Percentiles rank a stretch among this genome's conserved stretches.
These are phyloP conservation scores for Boletus fagicola DNA, from an alignment of 768 basidiomycete species.

Conservation along the genomic window DNA sequence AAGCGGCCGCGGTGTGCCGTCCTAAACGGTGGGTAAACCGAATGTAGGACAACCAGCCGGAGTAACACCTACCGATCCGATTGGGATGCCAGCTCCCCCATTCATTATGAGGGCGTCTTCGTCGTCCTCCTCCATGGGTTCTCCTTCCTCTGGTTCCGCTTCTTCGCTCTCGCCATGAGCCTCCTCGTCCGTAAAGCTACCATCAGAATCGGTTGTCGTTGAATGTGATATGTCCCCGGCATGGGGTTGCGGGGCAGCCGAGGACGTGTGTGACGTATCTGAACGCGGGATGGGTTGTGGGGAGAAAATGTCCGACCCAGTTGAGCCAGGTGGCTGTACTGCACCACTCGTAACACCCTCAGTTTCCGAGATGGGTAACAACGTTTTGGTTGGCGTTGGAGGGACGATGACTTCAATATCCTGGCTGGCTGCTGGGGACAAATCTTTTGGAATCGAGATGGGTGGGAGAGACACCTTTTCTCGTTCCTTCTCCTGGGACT, in stretches of 20 bases:
- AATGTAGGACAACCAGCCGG: background rate
- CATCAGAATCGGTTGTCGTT: conserved; percentile 34
- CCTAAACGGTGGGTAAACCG: conserved; percentile 43
- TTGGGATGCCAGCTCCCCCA: conserved; percentile 93
- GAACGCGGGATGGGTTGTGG: conserved; percentile 26
- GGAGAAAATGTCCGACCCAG: conserved; percentile 41
- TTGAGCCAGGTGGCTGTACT: conserved; percentile 88
- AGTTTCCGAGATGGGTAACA: conserved; percentile 68
- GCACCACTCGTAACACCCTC: conserved; percentile 89
- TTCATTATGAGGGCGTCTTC: conserved; percentile 86
- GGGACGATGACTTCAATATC: conserved; percentile 44
- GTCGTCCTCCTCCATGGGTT: conserved; percentile 74
- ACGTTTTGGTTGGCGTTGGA: conserved; percentile 45
- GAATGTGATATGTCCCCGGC: conserved; percentile 31
- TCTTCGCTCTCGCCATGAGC: conserved; percentile 70
- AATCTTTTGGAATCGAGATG: conserved; percentile 21
- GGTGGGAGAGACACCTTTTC: conserved; percentile 34
- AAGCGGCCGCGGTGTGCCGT: conserved; percentile 85
- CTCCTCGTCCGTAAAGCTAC: conserved; percentile 58
- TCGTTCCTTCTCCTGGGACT: conserved; percentile 34
- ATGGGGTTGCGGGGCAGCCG: conserved; percentile 29
- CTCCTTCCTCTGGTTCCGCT: conserved; percentile 56
- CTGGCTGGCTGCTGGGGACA: conserved; percentile 17
- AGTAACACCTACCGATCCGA: conserved; percentile 71
- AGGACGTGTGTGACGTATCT: conserved; percentile 23